Base-by-base conservation (phyloP, 768 basidiomycete genomes). In the Tricholomella constricta region DNA sequence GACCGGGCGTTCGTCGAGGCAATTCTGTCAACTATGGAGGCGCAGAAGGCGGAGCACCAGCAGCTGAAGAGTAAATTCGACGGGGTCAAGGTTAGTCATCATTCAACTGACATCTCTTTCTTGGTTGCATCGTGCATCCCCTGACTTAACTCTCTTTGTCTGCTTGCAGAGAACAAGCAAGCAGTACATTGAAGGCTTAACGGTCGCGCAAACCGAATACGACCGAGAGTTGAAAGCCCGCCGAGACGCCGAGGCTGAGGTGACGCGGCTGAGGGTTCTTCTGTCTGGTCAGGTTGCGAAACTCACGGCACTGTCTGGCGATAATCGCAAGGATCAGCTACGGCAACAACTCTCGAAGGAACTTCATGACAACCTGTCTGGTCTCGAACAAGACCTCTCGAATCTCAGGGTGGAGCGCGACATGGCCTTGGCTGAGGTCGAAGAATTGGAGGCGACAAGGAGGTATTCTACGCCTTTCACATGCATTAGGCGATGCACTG, bases 161-260 rank as follows among this genome's bases (percentile, higher is more conserved):
- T 15, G 32, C 41, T 47, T 27, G 29, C 65, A 99, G 96, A 79
- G 96, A 45, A 85, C 90, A 43, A 97, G 93, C 65, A 89, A 90
- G 58, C 90, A 93, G 58, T 95, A 91, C 56, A 90, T 94, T 50
- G 89, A 94, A 56, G 97, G 97, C 36, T 75, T 99, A 36, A 87
- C 86, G 0, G 94, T 95, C 22, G 94, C 96, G 2, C 91, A 94
- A 61, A 87, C 88, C 37, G 97, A 98, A 65, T 98, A 96, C 65
- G 95, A 98, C 65, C 84, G 84, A 46, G 97, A 98, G 69, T 78
- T 94, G 31, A 86, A 89, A 52, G 84, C 87, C 19, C 83, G 96
- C 17, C 84, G 91, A 15, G 94, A 98, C 57, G 89, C 91, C 1
- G 94, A 98, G 71, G 87, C 91, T 0, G 94, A 98, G 72, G 90